Conservation (phyloP, 176 grass and related monocot genomes). For the Oryza officinalis region DNA sequence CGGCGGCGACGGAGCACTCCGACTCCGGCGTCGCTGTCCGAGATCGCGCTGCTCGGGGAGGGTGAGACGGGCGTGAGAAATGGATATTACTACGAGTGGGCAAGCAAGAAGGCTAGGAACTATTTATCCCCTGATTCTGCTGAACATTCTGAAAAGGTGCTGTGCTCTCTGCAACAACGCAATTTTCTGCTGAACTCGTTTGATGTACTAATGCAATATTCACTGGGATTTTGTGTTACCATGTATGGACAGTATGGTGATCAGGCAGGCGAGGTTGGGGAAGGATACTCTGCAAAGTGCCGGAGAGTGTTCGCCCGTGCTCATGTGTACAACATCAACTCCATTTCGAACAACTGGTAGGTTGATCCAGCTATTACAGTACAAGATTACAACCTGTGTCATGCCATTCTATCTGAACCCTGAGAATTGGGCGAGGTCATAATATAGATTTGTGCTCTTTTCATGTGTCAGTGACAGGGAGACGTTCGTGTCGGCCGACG, state of each 20-base stretch:
- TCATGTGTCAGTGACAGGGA: constrained; percentile 47
- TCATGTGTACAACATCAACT: constrained; percentile 58
- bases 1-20: neutral
- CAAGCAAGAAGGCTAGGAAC: neutral
- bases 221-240: no score
- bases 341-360: constrained; percentile 58
- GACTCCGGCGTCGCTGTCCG: neutral
- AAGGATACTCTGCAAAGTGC: constrained; percentile 42
- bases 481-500: constrained; percentile 64
- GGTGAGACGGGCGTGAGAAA: neutral
- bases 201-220: no score
- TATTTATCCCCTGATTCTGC: neutral
- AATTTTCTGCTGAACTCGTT: neutral
- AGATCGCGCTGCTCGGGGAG: neutral
- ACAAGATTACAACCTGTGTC: no score
- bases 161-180: neutral
- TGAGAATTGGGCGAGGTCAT: no score
- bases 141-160: neutral
- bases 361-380: no score
- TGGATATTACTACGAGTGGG: neutral
- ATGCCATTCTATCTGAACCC: no score
- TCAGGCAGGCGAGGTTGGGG: constrained; percentile 11
- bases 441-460: no score
- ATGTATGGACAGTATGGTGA: no score
- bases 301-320: constrained; percentile 40